These are phyloP conservation scores for Annona squamosa DNA, from an alignment of 164 flowering plant genomes.

Conservation along the genomic window DNA sequence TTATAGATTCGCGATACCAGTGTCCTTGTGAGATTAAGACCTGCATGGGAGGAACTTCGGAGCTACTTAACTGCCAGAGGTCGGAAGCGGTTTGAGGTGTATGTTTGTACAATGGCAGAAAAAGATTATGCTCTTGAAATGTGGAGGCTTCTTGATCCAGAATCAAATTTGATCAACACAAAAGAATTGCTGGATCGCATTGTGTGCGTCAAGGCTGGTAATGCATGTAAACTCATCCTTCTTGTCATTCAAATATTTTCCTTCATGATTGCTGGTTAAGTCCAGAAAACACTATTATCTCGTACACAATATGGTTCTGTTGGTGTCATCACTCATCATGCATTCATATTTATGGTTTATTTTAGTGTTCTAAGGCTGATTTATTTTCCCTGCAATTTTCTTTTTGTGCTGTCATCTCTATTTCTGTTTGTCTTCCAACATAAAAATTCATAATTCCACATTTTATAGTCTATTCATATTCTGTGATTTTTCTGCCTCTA, in stretches of 20 bases:
- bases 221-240: conserved; percentile 12
- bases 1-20: conserved; percentile 97
- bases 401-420: background rate
- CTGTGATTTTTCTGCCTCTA: background rate
- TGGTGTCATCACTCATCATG: background rate
- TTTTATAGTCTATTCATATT: background rate
- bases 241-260: background rate
- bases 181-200: conserved; percentile 73
- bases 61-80: conserved; percentile 96
- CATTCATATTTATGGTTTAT: background rate
- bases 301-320: background rate
- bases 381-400: background rate
- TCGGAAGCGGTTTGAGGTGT: conserved; percentile 99
- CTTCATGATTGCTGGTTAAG: background rate
- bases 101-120: conserved; percentile 99
- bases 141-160: conserved; percentile 99
- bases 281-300: background rate
- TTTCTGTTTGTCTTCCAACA: background rate
- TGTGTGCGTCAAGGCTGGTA: conserved; percentile 96
- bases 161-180: conserved; percentile 69
- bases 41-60: conserved; percentile 99
- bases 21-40: conserved; percentile 97
- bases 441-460: background rate
- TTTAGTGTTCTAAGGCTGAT: background rate
- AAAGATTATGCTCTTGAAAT: conserved; percentile 98